Conservation (phyloP, 106 monocot species). For the Phalaenopsis equestris region DNA sequence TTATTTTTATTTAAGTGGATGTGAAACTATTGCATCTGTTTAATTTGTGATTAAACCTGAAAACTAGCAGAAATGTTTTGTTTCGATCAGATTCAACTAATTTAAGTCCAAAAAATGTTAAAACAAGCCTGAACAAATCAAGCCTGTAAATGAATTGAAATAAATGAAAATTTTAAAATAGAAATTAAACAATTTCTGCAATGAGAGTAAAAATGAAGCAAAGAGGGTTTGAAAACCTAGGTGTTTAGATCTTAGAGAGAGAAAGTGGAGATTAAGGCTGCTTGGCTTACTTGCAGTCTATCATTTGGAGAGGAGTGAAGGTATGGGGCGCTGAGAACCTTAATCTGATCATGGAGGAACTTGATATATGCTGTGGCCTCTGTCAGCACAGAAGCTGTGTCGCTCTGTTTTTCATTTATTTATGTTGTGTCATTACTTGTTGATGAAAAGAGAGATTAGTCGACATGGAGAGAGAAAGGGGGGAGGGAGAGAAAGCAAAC, state of each 20-base stretch:
- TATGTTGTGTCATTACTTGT: neutral
- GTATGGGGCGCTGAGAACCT: constrained; percentile 35
- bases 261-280: neutral
- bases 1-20: neutral
- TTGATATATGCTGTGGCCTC: constrained; percentile 78
- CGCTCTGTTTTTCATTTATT: constrained; percentile 34
- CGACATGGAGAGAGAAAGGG: neutral
- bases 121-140: too few relatives aligned
- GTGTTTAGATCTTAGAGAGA: neutral
- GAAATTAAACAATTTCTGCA: too few relatives aligned
- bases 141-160: too few relatives aligned
- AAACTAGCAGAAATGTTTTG: too few relatives aligned
- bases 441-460: neutral
- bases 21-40: neutral
- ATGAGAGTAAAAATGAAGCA: too few relatives aligned
- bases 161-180: too few relatives aligned
- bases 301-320: constrained; percentile 3
- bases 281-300: constrained; percentile 20
- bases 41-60: too few relatives aligned
- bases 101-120: too few relatives aligned
- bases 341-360: constrained; percentile 69
- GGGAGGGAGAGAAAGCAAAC: constrained; percentile 12
- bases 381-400: constrained; percentile 72
- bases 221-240: too few relatives aligned
- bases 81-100: too few relatives aligned